These are phyloP conservation scores for Sporothrix brasiliensis DNA, from an alignment of 2,329 filamentous ascomycete genomes.

Conservation along the genomic window DNA sequence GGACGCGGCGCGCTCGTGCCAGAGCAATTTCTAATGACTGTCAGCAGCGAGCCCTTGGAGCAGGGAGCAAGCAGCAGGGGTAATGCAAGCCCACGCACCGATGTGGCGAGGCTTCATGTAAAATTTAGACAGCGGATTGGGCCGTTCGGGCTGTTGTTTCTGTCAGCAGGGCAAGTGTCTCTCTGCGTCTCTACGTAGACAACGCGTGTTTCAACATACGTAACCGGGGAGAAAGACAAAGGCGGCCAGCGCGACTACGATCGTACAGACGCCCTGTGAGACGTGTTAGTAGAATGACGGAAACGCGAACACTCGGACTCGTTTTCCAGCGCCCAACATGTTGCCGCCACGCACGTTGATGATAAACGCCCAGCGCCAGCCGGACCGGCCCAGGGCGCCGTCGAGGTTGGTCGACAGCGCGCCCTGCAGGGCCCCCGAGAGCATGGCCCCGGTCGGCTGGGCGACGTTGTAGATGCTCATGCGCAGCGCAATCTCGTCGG, in stretches of 20 bases:
- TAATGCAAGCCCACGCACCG: background rate
- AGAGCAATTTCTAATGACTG: slow-evolving; percentile 13
- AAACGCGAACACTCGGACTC: rapidly evolving
- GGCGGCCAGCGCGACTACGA: slow-evolving; percentile 26
- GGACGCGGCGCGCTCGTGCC: slow-evolving; percentile 22
- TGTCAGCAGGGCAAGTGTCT: background rate
- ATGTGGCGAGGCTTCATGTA: slow-evolving; percentile 31
- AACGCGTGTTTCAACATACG: background rate
- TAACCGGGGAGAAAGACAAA: slow-evolving; percentile 29
- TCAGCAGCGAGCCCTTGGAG: too few relatives aligned
- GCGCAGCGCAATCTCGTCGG: slow-evolving; percentile 30
- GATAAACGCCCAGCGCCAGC: slow-evolving; percentile 33
- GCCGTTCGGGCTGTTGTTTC: slow-evolving; percentile 15
- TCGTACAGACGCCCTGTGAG: slow-evolving; percentile 26
- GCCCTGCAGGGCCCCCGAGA: slow-evolving; percentile 30
- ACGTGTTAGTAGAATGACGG: background rate
- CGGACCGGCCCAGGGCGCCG: slow-evolving; percentile 23
- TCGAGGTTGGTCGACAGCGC: slow-evolving; percentile 29
- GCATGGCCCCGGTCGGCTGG: slow-evolving; percentile 31
- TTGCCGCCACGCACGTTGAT: slow-evolving; percentile 23
- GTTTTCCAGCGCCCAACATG: background rate
- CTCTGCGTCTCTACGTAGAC: background rate
- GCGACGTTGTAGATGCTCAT: slow-evolving; percentile 34
- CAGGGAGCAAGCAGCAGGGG: too few relatives aligned
- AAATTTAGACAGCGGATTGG: slow-evolving; percentile 27